Evolutionary conservation across 148 eudicot genomes (phyloP), one percentile per base, ranked within the genome.

Genomic region (Talinum fruticosum): DNA sequence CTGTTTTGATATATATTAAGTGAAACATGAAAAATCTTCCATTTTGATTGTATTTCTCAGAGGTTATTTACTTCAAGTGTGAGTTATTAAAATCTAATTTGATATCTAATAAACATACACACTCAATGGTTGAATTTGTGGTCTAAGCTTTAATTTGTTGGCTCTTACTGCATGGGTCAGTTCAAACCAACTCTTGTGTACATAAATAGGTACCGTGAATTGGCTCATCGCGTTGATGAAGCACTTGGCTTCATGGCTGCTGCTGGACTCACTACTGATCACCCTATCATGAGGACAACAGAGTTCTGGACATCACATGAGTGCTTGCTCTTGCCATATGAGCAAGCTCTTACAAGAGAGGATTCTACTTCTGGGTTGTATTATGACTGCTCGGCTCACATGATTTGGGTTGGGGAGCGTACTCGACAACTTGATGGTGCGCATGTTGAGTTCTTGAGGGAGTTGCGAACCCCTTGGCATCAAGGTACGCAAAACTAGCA

Each of bases 371-470:
- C 93, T 81, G 96, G 93, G 19, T 79, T 85, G 75, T 88, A 73
- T 75, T 91, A 91, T 69, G 96, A 89, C 71, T 89, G 96, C 79
- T 91, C 96, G 38, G 96, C 93, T 68, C 96, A 91, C 83, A 88
- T 89, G 93, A 24, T 91, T 78, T 91, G 96, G 96, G 93, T 91
- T 44, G 96, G 96, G 36, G 96, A 91, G 78, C 91, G 91, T 78
- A 91, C 96, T 4, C 81, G 96, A 28, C 96, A 91, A 84, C 86
- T 88, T 33, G 96, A 91, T 82, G 89, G 96, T 79, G 89, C 93
- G n/a, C 93, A 91, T 80, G 91, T 91, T 28, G 96, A 91, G 82
- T 91, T 91, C 77, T 75, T 91, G 38, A 74, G 91, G 82, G 96
- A 72, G 81, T 91, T 53, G 86, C 91, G 72, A 91, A 91, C 64